These are phyloP conservation scores for Choricystis sp. DNA, from an alignment of 139 green algal genomes.

Conservation along the genomic window DNA sequence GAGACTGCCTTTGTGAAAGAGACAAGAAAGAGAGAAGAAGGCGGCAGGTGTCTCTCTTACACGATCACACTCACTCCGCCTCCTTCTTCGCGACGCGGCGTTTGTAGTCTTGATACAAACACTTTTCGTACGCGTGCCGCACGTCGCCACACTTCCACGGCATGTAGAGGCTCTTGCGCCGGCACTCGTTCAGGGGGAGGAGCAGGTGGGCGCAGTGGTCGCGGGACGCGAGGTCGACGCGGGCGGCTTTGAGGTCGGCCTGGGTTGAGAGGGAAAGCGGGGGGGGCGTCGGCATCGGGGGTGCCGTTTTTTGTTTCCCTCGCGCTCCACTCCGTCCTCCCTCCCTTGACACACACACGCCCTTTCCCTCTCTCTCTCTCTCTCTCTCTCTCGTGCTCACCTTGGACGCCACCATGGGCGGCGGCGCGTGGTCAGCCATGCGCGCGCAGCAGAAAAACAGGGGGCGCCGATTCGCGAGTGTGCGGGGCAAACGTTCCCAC, in stretches of 20 bases:
- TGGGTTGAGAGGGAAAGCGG: slow-evolving; percentile 18
- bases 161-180: slow-evolving; percentile 34
- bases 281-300: no score
- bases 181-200: slow-evolving; percentile 81
- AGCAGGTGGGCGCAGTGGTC: slow-evolving; percentile 84
- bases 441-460: not conserved
- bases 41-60: not conserved
- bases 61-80: not conserved
- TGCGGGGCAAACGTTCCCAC: no score
- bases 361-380: not conserved
- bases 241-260: slow-evolving; percentile 63
- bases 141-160: slow-evolving; percentile 67
- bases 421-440: not conserved
- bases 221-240: slow-evolving; percentile 52
- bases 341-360: not conserved
- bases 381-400: not conserved
- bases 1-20: not conserved
- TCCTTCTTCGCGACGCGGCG: slow-evolving; percentile 10
- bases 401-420: not conserved
- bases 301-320: not conserved
- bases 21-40: not conserved
- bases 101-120: slow-evolving; percentile 67
- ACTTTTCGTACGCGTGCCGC: slow-evolving; percentile 65
- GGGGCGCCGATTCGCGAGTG: no score
- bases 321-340: not conserved